phyloP scores from a whole-genome alignment of 306 rosid genomes.

The Prunus mira region DNA sequence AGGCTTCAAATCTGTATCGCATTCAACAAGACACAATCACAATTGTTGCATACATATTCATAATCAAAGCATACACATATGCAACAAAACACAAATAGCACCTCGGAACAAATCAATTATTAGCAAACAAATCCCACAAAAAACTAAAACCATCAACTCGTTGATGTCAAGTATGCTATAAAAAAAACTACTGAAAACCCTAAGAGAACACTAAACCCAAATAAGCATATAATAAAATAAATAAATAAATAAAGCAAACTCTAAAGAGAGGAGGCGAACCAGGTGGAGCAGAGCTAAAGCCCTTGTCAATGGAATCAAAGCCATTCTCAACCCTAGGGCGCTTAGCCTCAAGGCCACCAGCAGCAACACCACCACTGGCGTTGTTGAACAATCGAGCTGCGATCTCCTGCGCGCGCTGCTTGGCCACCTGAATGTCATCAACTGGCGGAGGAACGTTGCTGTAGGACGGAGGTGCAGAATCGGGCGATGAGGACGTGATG shows the following conservation, averaged over 20 bases:
- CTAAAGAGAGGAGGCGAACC: slow-evolving; percentile 12
- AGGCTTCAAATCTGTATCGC: slow-evolving; percentile 49
- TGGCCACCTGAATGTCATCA: slow-evolving; percentile 75
- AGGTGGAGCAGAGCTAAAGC: slow-evolving; percentile 37
- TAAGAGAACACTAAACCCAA: background rate
- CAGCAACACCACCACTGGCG: slow-evolving; percentile 28
- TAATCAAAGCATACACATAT: background rate
- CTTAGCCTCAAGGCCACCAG: slow-evolving; percentile 52
- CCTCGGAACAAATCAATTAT: background rate
- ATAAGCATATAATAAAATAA: background rate
- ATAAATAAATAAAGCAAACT: too few relatives aligned
- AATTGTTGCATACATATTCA: background rate
- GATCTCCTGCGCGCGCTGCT: slow-evolving; percentile 92
- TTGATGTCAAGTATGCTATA: background rate
- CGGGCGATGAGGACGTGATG: slow-evolving; percentile 49
- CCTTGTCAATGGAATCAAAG: slow-evolving; percentile 61
- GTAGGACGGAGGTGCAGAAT: slow-evolving; percentile 43
- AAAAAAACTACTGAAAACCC: background rate
- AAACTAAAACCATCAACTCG: background rate
- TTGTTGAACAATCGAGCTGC: slow-evolving; percentile 74
- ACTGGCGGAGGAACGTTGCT: slow-evolving; percentile 67
- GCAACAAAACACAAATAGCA: background rate
- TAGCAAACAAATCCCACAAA: background rate
- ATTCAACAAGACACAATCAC: background rate
- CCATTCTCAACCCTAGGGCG: slow-evolving; percentile 84